Conservation (phyloP, 805 yeast genomes). For the Priceomyces carsonii region DNA sequence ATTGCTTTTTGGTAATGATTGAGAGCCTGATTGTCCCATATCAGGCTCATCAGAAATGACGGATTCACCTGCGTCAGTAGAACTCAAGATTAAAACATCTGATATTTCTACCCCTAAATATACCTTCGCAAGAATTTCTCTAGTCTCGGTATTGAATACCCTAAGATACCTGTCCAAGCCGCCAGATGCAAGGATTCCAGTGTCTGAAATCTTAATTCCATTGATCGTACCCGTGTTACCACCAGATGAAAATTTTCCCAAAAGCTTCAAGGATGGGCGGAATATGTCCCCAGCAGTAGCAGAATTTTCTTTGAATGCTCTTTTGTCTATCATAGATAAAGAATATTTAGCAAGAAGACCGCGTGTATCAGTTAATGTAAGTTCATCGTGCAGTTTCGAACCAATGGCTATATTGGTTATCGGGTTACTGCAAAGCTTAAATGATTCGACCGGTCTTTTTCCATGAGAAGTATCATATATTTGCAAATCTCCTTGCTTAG, state of each 20-base stretch:
- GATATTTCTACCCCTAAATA: slow-evolving; percentile 74
- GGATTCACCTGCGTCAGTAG: slow-evolving; percentile 26
- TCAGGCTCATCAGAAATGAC: slow-evolving; percentile 7
- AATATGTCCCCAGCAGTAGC: slow-evolving; percentile 49
- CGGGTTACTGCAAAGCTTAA: slow-evolving; percentile 56
- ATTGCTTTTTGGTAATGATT: slow-evolving; percentile 24
- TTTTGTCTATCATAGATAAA: slow-evolving; percentile 32
- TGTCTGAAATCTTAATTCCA: slow-evolving; percentile 51
- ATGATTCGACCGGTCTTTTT: slow-evolving; percentile 63
- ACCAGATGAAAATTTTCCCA: slow-evolving; percentile 61
- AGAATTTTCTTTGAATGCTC: slow-evolving; percentile 36
- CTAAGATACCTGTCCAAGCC: slow-evolving; percentile 88
- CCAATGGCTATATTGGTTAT: slow-evolving; percentile 44
- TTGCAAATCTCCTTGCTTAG: slow-evolving; percentile 76
- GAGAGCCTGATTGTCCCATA: slow-evolving; percentile 10
- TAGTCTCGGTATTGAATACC: slow-evolving; percentile 61
- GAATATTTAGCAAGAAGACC: slow-evolving; percentile 59
- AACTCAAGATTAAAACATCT: slow-evolving; percentile 49
- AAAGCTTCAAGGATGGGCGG: slow-evolving; percentile 48
- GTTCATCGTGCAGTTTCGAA: slow-evolving; percentile 36
- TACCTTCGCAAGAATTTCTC: slow-evolving; percentile 68
- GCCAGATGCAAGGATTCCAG: slow-evolving; percentile 64
- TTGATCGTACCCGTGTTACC: slow-evolving; percentile 71
- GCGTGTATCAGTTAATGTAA: slow-evolving; percentile 74
- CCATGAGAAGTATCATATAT: slow-evolving; percentile 69